A percentile compares a stretch with the other conserved stretches of the same genome.
These are phyloP conservation scores for Aaosphaeria arxii DNA, from an alignment of 2,329 filamentous ascomycete species.

Conservation along the genomic window DNA sequence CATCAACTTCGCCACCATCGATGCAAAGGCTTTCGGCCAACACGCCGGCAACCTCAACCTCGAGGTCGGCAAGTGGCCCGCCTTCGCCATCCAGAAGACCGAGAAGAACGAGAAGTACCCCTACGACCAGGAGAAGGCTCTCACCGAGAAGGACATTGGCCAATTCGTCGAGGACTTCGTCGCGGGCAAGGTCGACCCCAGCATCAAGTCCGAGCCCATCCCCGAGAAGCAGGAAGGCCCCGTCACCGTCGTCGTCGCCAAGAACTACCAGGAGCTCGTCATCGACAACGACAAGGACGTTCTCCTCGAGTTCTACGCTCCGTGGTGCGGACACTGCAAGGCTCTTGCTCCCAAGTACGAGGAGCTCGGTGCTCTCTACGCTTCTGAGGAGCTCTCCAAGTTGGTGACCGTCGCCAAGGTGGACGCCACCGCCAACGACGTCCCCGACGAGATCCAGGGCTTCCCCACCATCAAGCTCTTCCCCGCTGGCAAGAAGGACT, in stretches of 20 bases:
- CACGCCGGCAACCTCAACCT: slow-evolving; percentile 98
- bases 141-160: slow-evolving; percentile 70
- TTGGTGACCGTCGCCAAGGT: slow-evolving; percentile 80
- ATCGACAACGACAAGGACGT: slow-evolving; percentile 96
- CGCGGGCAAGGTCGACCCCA: slow-evolving; percentile 85
- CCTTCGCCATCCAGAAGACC: slow-evolving; percentile 96
- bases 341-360: slow-evolving; percentile 67
- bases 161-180: slow-evolving; percentile 84
- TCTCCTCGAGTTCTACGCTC: slow-evolving; percentile 96
- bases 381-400: slow-evolving; percentile 48
- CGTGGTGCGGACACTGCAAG: slow-evolving; percentile 73
- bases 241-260: slow-evolving; percentile 84
- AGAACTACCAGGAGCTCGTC: slow-evolving; percentile 89
- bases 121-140: slow-evolving; percentile 78
- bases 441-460: slow-evolving; percentile 92
- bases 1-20: slow-evolving; percentile 97
- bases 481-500: slow-evolving; percentile 82
- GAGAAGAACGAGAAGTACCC: slow-evolving; percentile 97
- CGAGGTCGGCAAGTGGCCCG: slow-evolving; percentile 89
- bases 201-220: slow-evolving; percentile 97
- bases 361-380: slow-evolving; percentile 58
- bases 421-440: slow-evolving; percentile 92
- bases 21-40: slow-evolving; percentile 88
- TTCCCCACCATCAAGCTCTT: slow-evolving; percentile 99
- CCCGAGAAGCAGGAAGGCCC: slow-evolving; percentile 90